phyloP scores from a whole-genome alignment of 352 stramenopile species.

The Phytophthora hibernalis region DNA sequence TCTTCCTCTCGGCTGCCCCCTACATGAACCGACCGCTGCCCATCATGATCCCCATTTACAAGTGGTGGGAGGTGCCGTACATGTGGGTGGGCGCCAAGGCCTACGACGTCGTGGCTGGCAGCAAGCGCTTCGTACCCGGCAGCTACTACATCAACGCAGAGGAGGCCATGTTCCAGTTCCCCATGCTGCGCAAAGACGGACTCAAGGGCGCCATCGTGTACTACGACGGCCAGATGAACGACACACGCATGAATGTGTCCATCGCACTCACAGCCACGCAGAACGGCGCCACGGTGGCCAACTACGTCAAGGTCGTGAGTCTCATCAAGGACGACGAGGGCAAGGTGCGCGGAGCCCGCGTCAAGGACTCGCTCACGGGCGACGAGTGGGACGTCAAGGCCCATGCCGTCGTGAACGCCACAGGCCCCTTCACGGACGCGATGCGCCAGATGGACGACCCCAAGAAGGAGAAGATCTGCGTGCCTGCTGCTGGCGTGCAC shows the following conservation, averaged over 20 bases:
- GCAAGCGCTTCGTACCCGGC: conserved; percentile 88
- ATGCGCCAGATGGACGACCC: conserved; percentile 95
- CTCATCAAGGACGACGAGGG: conserved; percentile 90
- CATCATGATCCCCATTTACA: conserved; percentile 97
- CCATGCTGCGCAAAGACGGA: conserved; percentile 92
- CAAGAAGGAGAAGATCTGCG: conserved; percentile 90
- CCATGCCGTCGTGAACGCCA: conserved; percentile 94
- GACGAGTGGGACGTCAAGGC: conserved; percentile 92
- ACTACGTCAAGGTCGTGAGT: conserved; percentile 91
- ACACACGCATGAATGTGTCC: conserved; percentile 95
- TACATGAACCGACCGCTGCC: conserved; percentile 95
- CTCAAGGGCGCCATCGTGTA: conserved; percentile 94
- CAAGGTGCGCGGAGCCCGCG: conserved; percentile 86
- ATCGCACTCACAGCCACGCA: conserved; percentile 95
- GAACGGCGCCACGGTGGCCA: conserved; percentile 91
- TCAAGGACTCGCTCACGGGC: conserved; percentile 90
- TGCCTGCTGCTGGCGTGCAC: conserved; percentile 95
- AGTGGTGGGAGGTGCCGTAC: conserved; percentile 95
- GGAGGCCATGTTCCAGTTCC: conserved; percentile 94
- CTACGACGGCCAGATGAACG: conserved; percentile 94
- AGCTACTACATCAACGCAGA: conserved; percentile 93
- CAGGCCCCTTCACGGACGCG: conserved; percentile 93
- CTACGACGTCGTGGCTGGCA: conserved; percentile 93
- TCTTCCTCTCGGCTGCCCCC: conserved; percentile 93
- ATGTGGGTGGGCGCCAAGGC: conserved; percentile 94